Percentiles rank a stretch among this genome's conserved stretches.
Conservation (phyloP, 768 basidiomycete species). For the Mycena vitilis region DNA sequence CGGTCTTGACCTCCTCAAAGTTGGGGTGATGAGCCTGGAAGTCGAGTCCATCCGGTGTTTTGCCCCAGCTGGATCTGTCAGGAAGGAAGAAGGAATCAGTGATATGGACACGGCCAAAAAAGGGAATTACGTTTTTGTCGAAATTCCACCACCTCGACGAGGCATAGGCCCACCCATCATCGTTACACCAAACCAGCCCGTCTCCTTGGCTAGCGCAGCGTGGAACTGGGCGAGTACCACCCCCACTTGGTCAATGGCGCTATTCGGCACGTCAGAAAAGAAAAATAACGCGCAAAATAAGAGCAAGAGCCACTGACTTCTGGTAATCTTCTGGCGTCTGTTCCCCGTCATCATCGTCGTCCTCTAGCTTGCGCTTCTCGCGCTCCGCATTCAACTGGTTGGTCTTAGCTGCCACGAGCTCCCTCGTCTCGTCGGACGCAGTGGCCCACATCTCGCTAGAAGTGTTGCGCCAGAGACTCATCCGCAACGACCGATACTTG, state of each 20-base stretch:
- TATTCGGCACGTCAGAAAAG: not conserved
- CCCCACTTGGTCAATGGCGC: not conserved
- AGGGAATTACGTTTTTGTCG: constrained; percentile 1
- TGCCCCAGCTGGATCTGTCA: constrained; percentile 5
- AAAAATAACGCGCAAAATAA: no score
- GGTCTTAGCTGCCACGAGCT: no score
- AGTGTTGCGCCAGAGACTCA: no score
- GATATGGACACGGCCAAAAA: no score
- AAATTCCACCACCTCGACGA: not conserved
- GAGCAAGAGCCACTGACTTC: not conserved
- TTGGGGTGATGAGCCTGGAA: not conserved
- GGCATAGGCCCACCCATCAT: not conserved
- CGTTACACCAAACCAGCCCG: not conserved
- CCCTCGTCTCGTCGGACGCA: no score
- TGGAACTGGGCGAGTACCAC: not conserved
- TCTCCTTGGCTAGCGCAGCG: not conserved
- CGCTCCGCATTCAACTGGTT: no score
- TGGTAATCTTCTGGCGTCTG: constrained; percentile 1
- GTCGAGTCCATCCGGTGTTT: not conserved
- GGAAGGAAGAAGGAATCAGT: not conserved
- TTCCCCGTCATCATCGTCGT: no score
- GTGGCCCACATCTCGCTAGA: no score
- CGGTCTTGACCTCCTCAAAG: not conserved
- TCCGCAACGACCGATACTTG: no score
- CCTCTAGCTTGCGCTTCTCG: no score